phyloP scores from a whole-genome alignment of 2,329 filamentous ascomycete genomes.

The Chalara sp. region DNA sequence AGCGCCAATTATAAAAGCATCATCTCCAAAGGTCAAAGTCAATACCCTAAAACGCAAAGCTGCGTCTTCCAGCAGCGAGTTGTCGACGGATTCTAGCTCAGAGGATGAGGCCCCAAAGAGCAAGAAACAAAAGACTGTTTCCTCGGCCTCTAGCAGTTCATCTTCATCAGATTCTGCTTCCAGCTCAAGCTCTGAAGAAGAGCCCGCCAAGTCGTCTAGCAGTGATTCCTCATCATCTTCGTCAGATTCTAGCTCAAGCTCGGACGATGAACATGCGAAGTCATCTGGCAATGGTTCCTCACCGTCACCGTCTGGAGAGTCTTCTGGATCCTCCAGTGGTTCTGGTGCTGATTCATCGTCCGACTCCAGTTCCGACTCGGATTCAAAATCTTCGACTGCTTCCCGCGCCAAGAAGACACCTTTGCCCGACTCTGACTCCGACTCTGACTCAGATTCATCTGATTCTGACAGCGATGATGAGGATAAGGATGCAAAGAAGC shows the following conservation, averaged over 20 bases:
- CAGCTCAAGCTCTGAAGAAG: not conserved
- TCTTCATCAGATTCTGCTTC: conserved; percentile 11
- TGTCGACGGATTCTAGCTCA: conserved; percentile 14
- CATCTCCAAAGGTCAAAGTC: conserved; percentile 19
- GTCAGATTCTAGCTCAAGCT: conserved; percentile 28
- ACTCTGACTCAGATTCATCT: conserved; percentile 13
- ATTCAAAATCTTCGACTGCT: conserved; percentile 19
- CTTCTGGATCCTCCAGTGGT: not conserved
- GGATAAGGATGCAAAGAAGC: conserved; percentile 35
- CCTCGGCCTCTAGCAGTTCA: conserved; percentile 7
- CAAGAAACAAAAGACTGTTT: conserved; percentile 34
- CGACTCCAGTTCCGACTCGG: conserved; percentile 12
- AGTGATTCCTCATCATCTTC: conserved; percentile 16
- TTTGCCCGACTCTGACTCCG: conserved; percentile 10
- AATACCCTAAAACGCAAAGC: conserved; percentile 52
- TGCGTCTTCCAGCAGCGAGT: conserved; percentile 31
- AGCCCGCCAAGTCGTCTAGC: not conserved
- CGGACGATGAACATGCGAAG: conserved; percentile 24
- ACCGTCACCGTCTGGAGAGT: not conserved
- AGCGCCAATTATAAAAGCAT: conserved; percentile 19
- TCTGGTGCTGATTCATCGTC: conserved; percentile 9
- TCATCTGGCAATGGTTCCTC: too few species aligned
- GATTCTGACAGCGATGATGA: conserved; percentile 29
- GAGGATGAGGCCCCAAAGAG: conserved; percentile 31
- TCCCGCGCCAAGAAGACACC: conserved; percentile 4